Evolutionary conservation across 345 rosid genomes (phyloP).

Genomic region (Streptanthus diversifolius): DNA sequence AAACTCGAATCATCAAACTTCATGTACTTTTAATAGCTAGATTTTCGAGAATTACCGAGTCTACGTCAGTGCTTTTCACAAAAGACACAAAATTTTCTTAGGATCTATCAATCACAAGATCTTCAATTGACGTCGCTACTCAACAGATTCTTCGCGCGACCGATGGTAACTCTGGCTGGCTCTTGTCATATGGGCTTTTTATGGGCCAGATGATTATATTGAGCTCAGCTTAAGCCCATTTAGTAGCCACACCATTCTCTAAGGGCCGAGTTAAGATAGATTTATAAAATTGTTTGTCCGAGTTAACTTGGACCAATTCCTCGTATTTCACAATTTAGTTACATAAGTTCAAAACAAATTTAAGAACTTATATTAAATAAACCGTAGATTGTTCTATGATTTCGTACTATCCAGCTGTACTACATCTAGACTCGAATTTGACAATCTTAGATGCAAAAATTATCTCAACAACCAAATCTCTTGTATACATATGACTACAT

Average conservation of each 20-base stretch:
- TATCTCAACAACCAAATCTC: conserved; percentile 27
- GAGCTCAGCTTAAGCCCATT: not conserved
- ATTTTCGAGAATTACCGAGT: not conserved
- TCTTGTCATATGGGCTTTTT: not conserved
- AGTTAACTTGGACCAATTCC: not conserved
- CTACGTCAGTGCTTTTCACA: not conserved
- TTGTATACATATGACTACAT: not conserved
- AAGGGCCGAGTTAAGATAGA: not conserved
- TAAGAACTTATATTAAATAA: no score
- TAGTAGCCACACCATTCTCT: not conserved
- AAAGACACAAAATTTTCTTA: not conserved
- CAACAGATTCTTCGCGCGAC: not conserved
- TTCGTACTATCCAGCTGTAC: not conserved
- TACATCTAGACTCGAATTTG: not conserved
- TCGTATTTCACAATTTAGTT: not conserved
- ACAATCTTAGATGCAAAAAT: conserved; percentile 14
- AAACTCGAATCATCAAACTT: not conserved
- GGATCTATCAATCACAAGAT: not conserved
- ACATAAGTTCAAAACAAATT: no score
- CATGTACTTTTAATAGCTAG: not conserved
- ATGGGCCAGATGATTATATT: not conserved
- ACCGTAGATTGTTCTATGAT: not conserved
- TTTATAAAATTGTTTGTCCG: not conserved
- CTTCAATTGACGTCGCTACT: not conserved
- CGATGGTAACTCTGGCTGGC: not conserved